Base-by-base conservation (phyloP, 495 filamentous ascomycete genomes). In the Penicillium samsonianum region DNA sequence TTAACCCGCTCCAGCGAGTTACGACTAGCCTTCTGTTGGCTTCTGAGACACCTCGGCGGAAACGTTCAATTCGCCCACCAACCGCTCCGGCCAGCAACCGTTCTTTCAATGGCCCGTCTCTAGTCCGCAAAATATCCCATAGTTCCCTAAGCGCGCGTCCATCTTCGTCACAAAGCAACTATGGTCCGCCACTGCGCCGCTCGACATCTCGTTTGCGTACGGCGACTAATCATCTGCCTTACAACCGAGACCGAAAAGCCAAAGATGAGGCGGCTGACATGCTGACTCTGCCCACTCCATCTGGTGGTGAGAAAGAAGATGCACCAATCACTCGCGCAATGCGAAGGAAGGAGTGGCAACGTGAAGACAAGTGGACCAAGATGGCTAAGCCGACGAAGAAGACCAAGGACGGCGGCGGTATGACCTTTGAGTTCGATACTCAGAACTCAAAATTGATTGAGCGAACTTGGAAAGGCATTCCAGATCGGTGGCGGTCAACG, bases 401-500 rank as follows among this genome's bases (percentile, higher is more conserved):
- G 58, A 75, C 53, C 52, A 67, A 80, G 65, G 67, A 78, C 56
- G 91, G 93, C 46, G 88, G 90, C 30, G 93, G 92, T 20, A 94
- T 91, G 85, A 81, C 84, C 26, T 98, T 96, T 67, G 88, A 91
- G 28, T 98, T 98, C 67, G 91, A 96, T 70, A 84, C 83, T 14
- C 84, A 79, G 44, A 89, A 90, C 61, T 81, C 90, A 12, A 98
- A 97, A 68, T 72, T 99, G 16, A 88, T 97, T 45, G 87, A 91
- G 53, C 83, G 94, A 28, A 91, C 90, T 2, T 99, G 94, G 94
- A 99, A 99, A 74, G 94, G 94, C 33, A 96, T 99, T 57, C 94
- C 94, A 3, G 94, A 99, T 73, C 85, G 91, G 59, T 99, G 94
- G 94, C 86, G 94, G 22, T 81, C 89, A 26, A 90, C 90, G 5